Percentiles rank a stretch among this genome's conserved stretches.
phyloP scores from a whole-genome alignment of 768 basidiomycete genomes.

The Gymnopilus junonius region DNA sequence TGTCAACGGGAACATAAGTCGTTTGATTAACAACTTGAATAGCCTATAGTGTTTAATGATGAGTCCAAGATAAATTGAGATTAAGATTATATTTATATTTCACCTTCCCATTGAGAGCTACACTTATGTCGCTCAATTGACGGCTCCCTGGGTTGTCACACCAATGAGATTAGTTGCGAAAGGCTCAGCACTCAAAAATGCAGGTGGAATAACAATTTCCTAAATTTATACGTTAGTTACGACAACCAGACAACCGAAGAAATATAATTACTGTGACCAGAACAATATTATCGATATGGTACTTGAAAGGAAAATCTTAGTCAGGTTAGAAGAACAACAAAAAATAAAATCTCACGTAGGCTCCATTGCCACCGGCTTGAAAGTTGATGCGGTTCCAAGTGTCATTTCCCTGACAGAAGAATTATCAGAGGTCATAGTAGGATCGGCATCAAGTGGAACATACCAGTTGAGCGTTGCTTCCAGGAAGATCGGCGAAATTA shows the following conservation, averaged over 20 bases:
- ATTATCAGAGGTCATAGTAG: neutral
- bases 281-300: slow-evolving; percentile 54
- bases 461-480: slow-evolving; percentile 43
- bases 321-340: neutral
- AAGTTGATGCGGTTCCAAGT: slow-evolving; percentile 56
- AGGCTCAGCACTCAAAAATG: slow-evolving; percentile 57
- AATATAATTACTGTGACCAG: slow-evolving; percentile 39
- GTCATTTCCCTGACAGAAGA: slow-evolving; percentile 34
- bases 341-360: slow-evolving; percentile 32
- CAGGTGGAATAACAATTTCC: slow-evolving; percentile 48
- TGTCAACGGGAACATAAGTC: slow-evolving; percentile 46
- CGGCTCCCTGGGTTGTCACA: slow-evolving; percentile 51
- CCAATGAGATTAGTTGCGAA: slow-evolving; percentile 50
- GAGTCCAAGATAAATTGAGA: neutral
- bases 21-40: slow-evolving; percentile 36
- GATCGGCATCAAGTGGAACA: neutral
- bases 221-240: slow-evolving; percentile 16
- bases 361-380: slow-evolving; percentile 52
- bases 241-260: neutral
- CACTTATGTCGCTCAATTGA: slow-evolving; percentile 43
- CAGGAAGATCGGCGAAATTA: slow-evolving; percentile 52
- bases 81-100: neutral
- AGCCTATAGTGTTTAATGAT: slow-evolving; percentile 21
- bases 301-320: slow-evolving; percentile 28
- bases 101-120: slow-evolving; percentile 46